phyloP scores from a whole-genome alignment of 805 yeast species.

The Wickerhamiella dianesei region DNA sequence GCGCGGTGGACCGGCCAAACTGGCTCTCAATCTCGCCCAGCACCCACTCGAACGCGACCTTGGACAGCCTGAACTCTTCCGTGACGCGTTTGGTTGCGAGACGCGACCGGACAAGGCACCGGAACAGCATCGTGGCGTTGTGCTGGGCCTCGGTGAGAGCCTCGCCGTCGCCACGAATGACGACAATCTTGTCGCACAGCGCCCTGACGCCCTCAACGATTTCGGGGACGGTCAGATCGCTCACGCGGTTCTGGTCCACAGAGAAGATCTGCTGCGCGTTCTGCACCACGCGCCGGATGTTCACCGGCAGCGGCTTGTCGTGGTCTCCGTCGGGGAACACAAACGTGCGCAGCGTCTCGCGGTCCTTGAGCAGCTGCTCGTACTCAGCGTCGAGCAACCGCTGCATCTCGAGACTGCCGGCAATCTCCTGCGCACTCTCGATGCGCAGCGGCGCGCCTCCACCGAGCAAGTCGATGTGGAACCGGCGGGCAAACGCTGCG shows the following conservation, averaged over 20 bases:
- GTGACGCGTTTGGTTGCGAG: slow-evolving; percentile 80
- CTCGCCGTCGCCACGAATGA: slow-evolving; percentile 62
- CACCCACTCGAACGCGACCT: slow-evolving; percentile 89
- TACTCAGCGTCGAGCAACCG: slow-evolving; percentile 71
- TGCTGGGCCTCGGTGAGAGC: slow-evolving; percentile 75
- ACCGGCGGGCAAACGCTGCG: slow-evolving; percentile 65
- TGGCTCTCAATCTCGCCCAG: slow-evolving; percentile 87
- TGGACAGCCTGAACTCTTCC: slow-evolving; percentile 76
- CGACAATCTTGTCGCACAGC: slow-evolving; percentile 51
- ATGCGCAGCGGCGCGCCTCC: slow-evolving; percentile 53
- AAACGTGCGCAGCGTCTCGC: slow-evolving; percentile 59
- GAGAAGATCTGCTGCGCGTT: slow-evolving; percentile 96
- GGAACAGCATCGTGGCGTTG: slow-evolving; percentile 82
- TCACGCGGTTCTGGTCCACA: slow-evolving; percentile 77
- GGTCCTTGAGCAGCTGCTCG: slow-evolving; percentile 60
- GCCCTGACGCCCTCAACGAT: slow-evolving; percentile 58
- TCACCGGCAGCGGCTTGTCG: slow-evolving; percentile 96
- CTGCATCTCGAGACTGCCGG: slow-evolving; percentile 81
- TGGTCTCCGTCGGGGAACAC: slow-evolving; percentile 89
- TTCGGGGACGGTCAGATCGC: slow-evolving; percentile 77
- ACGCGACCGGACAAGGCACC: slow-evolving; percentile 84
- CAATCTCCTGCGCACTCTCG: slow-evolving; percentile 81
- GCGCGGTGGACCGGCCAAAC: slow-evolving; percentile 80
- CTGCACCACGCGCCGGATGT: slow-evolving; percentile 89
- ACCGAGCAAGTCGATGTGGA: slow-evolving; percentile 75